Conservation (phyloP, 1,284 basidiomycete species). For the Wallemia mellicola region DNA sequence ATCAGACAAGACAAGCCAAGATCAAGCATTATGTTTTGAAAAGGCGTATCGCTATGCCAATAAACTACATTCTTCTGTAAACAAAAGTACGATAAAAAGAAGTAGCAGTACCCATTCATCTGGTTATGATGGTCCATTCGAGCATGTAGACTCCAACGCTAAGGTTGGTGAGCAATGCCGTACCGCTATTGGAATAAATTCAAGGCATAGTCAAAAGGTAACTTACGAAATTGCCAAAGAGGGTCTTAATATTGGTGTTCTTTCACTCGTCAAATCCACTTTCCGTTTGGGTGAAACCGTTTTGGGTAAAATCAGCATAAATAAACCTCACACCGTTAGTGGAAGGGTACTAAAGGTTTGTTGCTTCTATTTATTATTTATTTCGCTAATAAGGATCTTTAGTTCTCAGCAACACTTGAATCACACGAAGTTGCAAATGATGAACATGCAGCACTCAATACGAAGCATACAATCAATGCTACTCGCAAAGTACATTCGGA, state of each 20-base stretch:
- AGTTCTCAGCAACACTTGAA: background rate
- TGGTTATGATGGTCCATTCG: background rate
- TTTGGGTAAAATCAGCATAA: background rate
- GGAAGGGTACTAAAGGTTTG: background rate
- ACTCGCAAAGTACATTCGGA: background rate
- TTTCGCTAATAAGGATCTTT: no score
- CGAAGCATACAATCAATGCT: background rate
- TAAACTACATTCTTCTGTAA: background rate
- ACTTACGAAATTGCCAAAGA: background rate
- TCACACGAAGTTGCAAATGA: background rate
- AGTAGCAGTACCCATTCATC: background rate
- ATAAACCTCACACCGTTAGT: background rate
- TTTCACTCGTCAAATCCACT: background rate
- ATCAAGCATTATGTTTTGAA: background rate
- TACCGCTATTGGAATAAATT: background rate
- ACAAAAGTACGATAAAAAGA: background rate
- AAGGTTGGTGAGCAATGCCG: background rate
- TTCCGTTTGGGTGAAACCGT: background rate
- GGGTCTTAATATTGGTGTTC: background rate
- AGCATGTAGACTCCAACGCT: background rate
- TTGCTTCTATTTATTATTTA: no score
- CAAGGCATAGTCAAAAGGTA: background rate
- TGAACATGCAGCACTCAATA: background rate
- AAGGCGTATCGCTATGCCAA: background rate
- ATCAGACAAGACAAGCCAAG: background rate